Percentiles rank a stretch among this genome's conserved stretches.
phyloP scores from a whole-genome alignment of 2,329 filamentous ascomycete genomes.

The Xylariaceae sp. region DNA sequence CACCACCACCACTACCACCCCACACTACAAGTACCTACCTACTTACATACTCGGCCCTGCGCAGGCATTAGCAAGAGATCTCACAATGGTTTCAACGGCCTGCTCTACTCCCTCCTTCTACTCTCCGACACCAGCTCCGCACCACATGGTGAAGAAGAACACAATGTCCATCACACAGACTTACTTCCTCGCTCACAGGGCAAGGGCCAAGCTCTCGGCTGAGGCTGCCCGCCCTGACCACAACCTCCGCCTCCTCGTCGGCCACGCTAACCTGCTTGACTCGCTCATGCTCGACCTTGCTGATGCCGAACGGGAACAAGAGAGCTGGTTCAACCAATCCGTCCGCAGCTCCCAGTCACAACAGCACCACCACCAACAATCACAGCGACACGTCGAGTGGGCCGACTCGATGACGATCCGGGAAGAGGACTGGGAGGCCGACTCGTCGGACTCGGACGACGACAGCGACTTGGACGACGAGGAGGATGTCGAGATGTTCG shows the following conservation, averaged over 20 bases:
- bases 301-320: constrained; percentile 91
- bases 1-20: not conserved
- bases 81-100: constrained; percentile 35
- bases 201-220: constrained; percentile 87
- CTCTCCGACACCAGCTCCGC: constrained; percentile 26
- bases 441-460: constrained; percentile 54
- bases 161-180: constrained; percentile 93
- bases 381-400: constrained; percentile 71
- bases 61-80: constrained; percentile 11
- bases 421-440: constrained; percentile 60
- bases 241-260: constrained; percentile 90
- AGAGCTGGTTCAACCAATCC: constrained; percentile 96
- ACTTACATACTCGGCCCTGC: constrained; percentile 17
- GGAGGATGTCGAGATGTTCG: constrained; percentile 54
- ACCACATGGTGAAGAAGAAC: constrained; percentile 60
- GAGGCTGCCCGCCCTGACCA: constrained; percentile 90
- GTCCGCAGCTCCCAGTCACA: constrained; percentile 58
- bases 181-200: constrained; percentile 96
- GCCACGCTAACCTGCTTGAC: constrained; percentile 97
- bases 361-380: constrained; percentile 33
- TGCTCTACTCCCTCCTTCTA: constrained; percentile 25
- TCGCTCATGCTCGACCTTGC: constrained; percentile 86
- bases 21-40: not conserved
- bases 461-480: constrained; percentile 49
- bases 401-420: constrained; percentile 72